Percentiles rank a stretch among this genome's conserved stretches.
phyloP scores from a whole-genome alignment of 1,284 basidiomycete genomes.

The Ceratobasidium sp. region DNA sequence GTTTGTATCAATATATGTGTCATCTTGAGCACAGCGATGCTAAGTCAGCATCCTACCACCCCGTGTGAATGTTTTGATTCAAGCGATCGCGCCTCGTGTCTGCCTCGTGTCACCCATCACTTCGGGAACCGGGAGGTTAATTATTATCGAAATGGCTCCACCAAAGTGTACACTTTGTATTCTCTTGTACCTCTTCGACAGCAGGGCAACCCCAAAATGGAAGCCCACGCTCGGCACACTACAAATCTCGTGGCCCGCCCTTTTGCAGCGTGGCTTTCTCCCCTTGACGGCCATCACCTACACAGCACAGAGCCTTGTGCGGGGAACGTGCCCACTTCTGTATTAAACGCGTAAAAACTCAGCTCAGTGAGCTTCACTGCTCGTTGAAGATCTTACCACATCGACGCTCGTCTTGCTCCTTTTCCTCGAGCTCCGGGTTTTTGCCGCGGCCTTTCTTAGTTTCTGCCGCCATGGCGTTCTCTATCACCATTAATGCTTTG shows the following conservation, averaged over 20 bases:
- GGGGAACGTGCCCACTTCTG: slow-evolving; percentile 27
- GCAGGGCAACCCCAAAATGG: slow-evolving; percentile 7
- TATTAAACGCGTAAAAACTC: slow-evolving; percentile 28
- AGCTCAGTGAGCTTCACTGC: slow-evolving; percentile 17
- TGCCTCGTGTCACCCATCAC: slow-evolving; percentile 1
- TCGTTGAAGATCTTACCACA: slow-evolving; percentile 17
- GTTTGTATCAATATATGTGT: slow-evolving; percentile 4
- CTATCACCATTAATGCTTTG: slow-evolving; percentile 36
- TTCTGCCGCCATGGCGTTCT: slow-evolving; percentile 27
- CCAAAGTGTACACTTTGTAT: slow-evolving; percentile 18
- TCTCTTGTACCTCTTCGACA: slow-evolving; percentile 21
- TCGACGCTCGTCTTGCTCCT: slow-evolving; percentile 14
- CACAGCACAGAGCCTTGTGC: slow-evolving; percentile 32
- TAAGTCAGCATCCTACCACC: slow-evolving; percentile 4
- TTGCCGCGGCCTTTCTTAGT: slow-evolving; percentile 25
- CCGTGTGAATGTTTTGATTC: slow-evolving; percentile 28
- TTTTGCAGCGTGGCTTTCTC: slow-evolving; percentile 35
- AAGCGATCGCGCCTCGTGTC: slow-evolving; percentile 34
- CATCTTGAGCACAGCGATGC: background rate
- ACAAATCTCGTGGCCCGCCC: slow-evolving; percentile 38
- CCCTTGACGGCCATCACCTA: slow-evolving; percentile 36
- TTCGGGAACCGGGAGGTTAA: slow-evolving; percentile 10
- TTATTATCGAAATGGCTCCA: slow-evolving; percentile 9
- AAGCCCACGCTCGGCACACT: slow-evolving; percentile 31
- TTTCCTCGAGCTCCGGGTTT: slow-evolving; percentile 6